Conservation (phyloP, 768 basidiomycete genomes). For the Panaeolus cyanescens region DNA sequence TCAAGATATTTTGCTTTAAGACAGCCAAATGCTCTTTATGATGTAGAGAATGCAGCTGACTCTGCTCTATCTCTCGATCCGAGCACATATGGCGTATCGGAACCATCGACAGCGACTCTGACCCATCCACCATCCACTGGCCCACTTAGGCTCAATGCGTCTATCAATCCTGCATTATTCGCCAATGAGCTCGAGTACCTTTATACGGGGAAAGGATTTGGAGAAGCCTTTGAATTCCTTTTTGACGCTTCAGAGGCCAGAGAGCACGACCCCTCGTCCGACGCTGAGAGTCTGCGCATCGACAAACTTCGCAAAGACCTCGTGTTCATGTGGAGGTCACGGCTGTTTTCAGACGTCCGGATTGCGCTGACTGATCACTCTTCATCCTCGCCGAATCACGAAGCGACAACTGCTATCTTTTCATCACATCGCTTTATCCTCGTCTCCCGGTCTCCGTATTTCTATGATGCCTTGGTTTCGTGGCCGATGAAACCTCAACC, state of each 20-base stretch:
- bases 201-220: conserved; percentile 90
- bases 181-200: conserved; percentile 91
- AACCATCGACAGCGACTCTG: not conserved
- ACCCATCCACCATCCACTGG: conserved; percentile 20
- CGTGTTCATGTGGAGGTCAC: conserved; percentile 95
- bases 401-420: conserved; percentile 80
- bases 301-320: conserved; percentile 92
- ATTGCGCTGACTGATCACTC: conserved; percentile 76
- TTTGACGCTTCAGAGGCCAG: conserved; percentile 67
- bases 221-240: conserved; percentile 85
- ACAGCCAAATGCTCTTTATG: conserved; percentile 16
- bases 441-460: conserved; percentile 87
- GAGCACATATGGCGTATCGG: not conserved
- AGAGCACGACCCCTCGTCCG: conserved; percentile 38
- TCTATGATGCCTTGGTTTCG: conserved; percentile 74
- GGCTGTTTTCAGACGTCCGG: conserved; percentile 90
- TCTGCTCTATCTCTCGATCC: conserved; percentile 52
- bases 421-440: conserved; percentile 94
- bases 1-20: conserved; percentile 79
- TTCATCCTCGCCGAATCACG: conserved; percentile 54
- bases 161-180: conserved; percentile 80
- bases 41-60: conserved; percentile 39
- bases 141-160: conserved; percentile 63
- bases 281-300: conserved; percentile 54
- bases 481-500: conserved; percentile 44